A percentile compares a stretch with the other conserved stretches of the same genome.
Evolutionary conservation across 768 basidiomycete genomes (phyloP).

Genomic region (Coprinellus micaceus): DNA sequence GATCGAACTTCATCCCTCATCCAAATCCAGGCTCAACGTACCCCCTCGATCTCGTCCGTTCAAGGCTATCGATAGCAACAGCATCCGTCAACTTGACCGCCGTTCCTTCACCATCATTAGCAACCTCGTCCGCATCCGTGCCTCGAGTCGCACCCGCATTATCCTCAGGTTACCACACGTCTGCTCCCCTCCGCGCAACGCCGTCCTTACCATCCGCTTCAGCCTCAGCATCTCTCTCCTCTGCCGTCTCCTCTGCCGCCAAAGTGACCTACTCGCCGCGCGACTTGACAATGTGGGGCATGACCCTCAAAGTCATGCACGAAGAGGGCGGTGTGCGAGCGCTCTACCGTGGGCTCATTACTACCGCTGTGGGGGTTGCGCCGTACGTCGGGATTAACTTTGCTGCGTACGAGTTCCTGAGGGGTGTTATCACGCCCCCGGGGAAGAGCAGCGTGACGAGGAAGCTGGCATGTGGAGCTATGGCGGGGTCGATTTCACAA

Average conservation of each 20-base stretch:
- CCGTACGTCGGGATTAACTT: slow-evolving; percentile 92
- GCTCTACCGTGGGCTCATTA: slow-evolving; percentile 79
- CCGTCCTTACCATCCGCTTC: slow-evolving; percentile 7
- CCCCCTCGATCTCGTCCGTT: slow-evolving; percentile 91
- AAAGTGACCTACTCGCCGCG: slow-evolving; percentile 40
- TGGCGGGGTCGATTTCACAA: slow-evolving; percentile 91
- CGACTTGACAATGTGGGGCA: slow-evolving; percentile 76
- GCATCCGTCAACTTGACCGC: slow-evolving; percentile 48
- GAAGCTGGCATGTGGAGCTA: slow-evolving; percentile 81
- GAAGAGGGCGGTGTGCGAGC: slow-evolving; percentile 91
- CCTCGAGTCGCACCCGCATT: slow-evolving; percentile 29
- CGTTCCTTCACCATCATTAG: slow-evolving; percentile 18
- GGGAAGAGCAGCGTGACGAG: slow-evolving; percentile 63
- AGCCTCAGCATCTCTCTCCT: slow-evolving; percentile 19
- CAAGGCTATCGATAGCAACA: slow-evolving; percentile 89
- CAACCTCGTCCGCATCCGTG: slow-evolving; percentile 19
- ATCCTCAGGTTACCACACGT: slow-evolving; percentile 56
- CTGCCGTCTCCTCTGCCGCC: slow-evolving; percentile 15
- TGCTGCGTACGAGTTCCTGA: slow-evolving; percentile 84
- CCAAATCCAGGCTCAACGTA: slow-evolving; percentile 69
- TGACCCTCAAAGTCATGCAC: slow-evolving; percentile 85
- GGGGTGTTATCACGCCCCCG: slow-evolving; percentile 75
- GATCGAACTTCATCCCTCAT: neutral
- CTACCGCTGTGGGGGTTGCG: slow-evolving; percentile 86
- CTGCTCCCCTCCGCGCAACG: slow-evolving; percentile 29